Evolutionary conservation across 345 rosid genomes (phyloP), one percentile per base, ranked within the genome.

Genomic region (Hibiscus trionum): DNA sequence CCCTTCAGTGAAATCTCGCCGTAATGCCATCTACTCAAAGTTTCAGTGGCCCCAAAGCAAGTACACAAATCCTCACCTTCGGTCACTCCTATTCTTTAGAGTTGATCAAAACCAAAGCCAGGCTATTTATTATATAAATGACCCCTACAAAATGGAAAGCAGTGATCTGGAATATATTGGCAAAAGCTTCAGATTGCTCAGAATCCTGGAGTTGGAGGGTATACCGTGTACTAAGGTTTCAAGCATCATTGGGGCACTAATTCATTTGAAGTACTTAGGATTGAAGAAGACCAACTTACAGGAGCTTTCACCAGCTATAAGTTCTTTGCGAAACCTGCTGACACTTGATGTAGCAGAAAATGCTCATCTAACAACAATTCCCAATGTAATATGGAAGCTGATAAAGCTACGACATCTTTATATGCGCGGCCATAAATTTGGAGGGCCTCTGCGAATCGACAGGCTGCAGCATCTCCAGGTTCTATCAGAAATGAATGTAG

Each of bases 171-270:
- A 73, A 27, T 37, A 27, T 11, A 66, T 74, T 56, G 27, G 77
- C 6, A 58, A 44, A 60, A 7, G 3, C 15, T 71, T 61, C 31
- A 79, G 60, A 53, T 24, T 71, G 11, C 70, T 76, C 0, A 72
- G 82, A 46, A 37, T 70, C 52, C 11, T 79, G 10, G 79, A 79
- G 31, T 60, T 72, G 72, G 79, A 79, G 75, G 77, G 73, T 24
- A 69, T 72, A 62, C 70, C 71, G 26, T 73, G 77, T 59, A 7
- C 44, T 56, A 47, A n/a, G 31, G 59, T 78, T 29, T 49, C 77
- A 37, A 61, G 50, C 47, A 50, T 73, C 4, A 72, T 79, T 12
- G 72, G 79, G 26, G 27, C 33, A 1, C 69, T 76, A 56, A 76
- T 73, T 64, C 79, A 76, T 44, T 56, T 72, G 19, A 79, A 70